Percentiles rank a stretch among this genome's conserved stretches.
phyloP scores from a whole-genome alignment of 2,329 filamentous ascomycete species.

The Xylariaceae sp. region DNA sequence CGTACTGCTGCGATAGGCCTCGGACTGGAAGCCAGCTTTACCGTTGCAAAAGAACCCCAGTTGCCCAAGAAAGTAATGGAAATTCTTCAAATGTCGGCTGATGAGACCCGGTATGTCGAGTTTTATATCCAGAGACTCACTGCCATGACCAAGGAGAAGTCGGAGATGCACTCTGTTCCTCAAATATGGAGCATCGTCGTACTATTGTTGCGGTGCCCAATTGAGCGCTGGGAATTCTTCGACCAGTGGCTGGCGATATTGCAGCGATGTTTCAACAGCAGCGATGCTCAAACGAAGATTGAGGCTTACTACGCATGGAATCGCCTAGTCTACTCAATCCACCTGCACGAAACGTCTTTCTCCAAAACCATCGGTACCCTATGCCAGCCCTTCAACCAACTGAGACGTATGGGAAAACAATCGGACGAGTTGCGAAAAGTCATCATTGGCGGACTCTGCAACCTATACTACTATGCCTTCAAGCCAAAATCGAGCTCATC shows the following conservation, averaged over 20 bases:
- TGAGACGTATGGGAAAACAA: slow-evolving; percentile 60
- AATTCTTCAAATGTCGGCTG: slow-evolving; percentile 53
- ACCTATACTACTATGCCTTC: slow-evolving; percentile 76
- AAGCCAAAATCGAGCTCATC: slow-evolving; percentile 60
- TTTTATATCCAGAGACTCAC: slow-evolving; percentile 63
- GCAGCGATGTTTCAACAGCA: slow-evolving; percentile 77
- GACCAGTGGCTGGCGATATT: slow-evolving; percentile 72
- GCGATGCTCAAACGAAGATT: slow-evolving; percentile 62
- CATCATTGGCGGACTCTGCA: slow-evolving; percentile 67
- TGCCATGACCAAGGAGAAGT: slow-evolving; percentile 60
- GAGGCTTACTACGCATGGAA: slow-evolving; percentile 85
- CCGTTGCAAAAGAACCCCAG: slow-evolving; percentile 62
- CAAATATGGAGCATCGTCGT: slow-evolving; percentile 85
- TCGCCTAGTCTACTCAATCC: slow-evolving; percentile 69
- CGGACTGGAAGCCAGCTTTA: slow-evolving; percentile 64
- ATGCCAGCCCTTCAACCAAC: slow-evolving; percentile 63
- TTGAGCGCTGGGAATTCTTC: slow-evolving; percentile 67
- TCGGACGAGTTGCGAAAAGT: slow-evolving; percentile 52
- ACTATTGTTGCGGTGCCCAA: slow-evolving; percentile 64
- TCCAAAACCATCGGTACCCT: slow-evolving; percentile 52
- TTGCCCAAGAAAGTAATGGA: slow-evolving; percentile 63
- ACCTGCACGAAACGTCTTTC: slow-evolving; percentile 56
- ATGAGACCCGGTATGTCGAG: slow-evolving; percentile 60
- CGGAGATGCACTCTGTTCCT: slow-evolving; percentile 63
- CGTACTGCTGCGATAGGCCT: slow-evolving; percentile 68